These are phyloP conservation scores for Corymbia maculata DNA, from an alignment of 345 rosid genomes.

Conservation along the genomic window DNA sequence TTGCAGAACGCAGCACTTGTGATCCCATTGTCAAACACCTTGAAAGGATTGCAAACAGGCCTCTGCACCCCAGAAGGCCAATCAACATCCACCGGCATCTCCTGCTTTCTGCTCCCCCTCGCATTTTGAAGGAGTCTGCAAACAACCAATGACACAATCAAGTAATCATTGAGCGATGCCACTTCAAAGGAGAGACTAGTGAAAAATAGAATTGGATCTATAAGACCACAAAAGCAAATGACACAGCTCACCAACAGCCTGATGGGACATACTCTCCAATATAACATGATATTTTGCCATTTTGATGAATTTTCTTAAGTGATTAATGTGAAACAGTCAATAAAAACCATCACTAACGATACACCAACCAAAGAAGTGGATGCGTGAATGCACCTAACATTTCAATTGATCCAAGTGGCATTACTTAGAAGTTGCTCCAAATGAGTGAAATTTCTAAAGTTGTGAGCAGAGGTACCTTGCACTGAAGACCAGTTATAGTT, in stretches of 20 bases:
- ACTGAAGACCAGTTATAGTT: slow-evolving; percentile 65
- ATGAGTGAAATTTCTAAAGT: background rate
- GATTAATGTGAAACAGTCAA: background rate
- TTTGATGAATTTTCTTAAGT: background rate
- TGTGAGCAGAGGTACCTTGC: slow-evolving; percentile 27
- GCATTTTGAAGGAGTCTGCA: background rate
- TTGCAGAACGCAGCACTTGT: background rate
- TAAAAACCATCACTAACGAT: background rate
- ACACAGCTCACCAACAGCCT: background rate
- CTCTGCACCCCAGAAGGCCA: background rate
- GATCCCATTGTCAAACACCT: background rate
- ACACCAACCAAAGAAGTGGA: background rate
- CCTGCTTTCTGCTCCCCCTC: background rate
- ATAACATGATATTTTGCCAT: background rate
- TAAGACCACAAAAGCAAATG: background rate
- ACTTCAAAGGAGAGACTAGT: background rate
- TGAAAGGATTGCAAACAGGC: background rate
- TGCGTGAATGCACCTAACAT: background rate
- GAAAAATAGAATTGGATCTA: background rate
- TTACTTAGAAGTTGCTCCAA: background rate
- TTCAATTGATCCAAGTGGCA: background rate
- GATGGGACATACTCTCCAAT: background rate
- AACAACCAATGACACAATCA: background rate
- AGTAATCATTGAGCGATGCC: background rate
- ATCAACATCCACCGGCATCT: background rate